Evolutionary conservation across 805 yeast genomes (phyloP).

Genomic region (Wickerhamiella vanderwaltii): DNA sequence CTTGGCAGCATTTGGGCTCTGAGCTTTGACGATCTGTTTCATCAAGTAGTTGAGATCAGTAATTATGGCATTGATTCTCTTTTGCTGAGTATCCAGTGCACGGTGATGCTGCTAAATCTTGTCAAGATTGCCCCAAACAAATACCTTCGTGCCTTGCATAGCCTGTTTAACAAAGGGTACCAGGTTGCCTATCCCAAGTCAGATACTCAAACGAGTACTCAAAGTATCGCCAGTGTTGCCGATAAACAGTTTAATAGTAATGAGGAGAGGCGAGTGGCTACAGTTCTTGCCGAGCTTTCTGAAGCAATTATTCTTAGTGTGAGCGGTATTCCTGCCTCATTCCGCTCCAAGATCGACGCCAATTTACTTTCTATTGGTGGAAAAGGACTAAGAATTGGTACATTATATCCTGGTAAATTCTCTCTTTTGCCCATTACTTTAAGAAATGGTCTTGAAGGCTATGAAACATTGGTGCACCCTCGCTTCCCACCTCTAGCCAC

Average conservation of each 20-base stretch:
- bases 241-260: neutral
- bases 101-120: conserved; percentile 6
- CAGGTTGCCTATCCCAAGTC: conserved; percentile 6
- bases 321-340: conserved; percentile 45
- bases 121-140: conserved; percentile 13
- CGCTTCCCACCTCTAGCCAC: conserved; percentile 20
- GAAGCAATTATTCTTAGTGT: conserved; percentile 36
- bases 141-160: conserved; percentile 1
- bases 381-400: conserved; percentile 37
- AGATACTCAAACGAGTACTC: neutral
- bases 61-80: conserved; percentile 13
- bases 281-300: conserved; percentile 31
- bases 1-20: conserved; percentile 14
- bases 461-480: conserved; percentile 22
- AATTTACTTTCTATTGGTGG: conserved; percentile 26
- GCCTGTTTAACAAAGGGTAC: conserved; percentile 5
- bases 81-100: conserved; percentile 6
- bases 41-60: conserved; percentile 15
- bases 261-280: conserved; percentile 1
- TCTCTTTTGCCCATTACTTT: conserved; percentile 64
- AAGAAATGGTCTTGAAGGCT: conserved; percentile 16
- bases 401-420: conserved; percentile 56
- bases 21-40: conserved; percentile 17
- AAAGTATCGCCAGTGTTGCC: neutral
- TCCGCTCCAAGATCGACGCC: conserved; percentile 45